Evolutionary conservation across 2,329 filamentous ascomycete genomes (phyloP).

Genomic region (Bipolaris cookei): DNA sequence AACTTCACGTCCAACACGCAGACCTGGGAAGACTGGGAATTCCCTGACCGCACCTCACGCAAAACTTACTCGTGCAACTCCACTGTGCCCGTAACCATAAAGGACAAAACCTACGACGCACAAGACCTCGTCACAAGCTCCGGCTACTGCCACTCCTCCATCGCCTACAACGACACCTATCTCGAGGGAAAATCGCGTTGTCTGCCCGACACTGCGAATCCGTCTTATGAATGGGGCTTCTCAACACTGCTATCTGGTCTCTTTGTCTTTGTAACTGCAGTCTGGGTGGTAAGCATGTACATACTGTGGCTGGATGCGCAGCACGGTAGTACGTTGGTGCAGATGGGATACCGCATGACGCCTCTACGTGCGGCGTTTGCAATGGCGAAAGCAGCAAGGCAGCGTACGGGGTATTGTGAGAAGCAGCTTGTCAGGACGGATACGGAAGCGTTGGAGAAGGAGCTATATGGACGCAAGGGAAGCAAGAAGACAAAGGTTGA

Average conservation of each 20-base stretch:
- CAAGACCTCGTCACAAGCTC: constrained; percentile 11
- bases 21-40: background rate
- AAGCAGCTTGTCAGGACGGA: constrained; percentile 27
- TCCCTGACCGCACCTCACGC: background rate
- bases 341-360: constrained; percentile 39
- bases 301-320: constrained; percentile 46
- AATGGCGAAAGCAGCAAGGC: constrained; percentile 32
- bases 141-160: constrained; percentile 28
- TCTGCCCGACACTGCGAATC: constrained; percentile 36
- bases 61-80: constrained; percentile 21
- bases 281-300: constrained; percentile 46
- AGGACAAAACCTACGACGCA: constrained; percentile 22
- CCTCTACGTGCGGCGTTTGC: constrained; percentile 42
- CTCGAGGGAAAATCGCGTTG: constrained; percentile 28
- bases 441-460: constrained; percentile 24
- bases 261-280: constrained; percentile 40
- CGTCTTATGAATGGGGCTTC: constrained; percentile 49
- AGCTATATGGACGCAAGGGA: constrained; percentile 24
- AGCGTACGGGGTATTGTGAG: constrained; percentile 28
- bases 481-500: constrained; percentile 24
- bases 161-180: constrained; percentile 17
- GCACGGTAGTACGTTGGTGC: constrained; percentile 32
- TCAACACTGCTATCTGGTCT: constrained; percentile 42
- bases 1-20: constrained; percentile 20
- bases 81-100: constrained; percentile 17